phyloP scores from a whole-genome alignment of 345 rosid genomes.

The Eucalyptus cloeziana region DNA sequence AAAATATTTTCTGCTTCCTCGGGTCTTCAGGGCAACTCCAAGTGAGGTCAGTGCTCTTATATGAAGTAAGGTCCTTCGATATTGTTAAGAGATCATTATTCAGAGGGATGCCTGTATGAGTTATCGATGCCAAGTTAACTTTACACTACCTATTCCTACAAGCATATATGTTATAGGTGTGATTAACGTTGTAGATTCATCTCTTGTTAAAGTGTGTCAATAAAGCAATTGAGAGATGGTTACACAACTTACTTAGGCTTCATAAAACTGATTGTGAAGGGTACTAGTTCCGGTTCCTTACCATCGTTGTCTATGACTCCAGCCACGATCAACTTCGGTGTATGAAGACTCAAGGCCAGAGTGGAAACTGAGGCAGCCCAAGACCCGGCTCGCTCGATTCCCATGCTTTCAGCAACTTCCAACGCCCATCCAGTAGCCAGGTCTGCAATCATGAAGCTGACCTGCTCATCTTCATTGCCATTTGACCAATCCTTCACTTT shows the following conservation, averaged over 20 bases:
- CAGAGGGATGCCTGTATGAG: background rate
- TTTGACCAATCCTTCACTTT: background rate
- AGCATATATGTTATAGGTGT: background rate
- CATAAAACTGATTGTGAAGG: background rate
- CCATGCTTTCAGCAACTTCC: constrained; percentile 2
- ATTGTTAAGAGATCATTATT: background rate
- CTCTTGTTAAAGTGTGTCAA: background rate
- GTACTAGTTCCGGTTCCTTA: background rate
- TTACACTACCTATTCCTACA: background rate
- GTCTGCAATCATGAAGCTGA: constrained; percentile 4
- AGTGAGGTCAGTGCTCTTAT: background rate
- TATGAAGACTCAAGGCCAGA: background rate
- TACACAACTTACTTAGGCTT: background rate
- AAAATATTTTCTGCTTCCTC: too few relatives aligned
- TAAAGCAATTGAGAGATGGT: background rate
- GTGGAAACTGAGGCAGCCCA: background rate
- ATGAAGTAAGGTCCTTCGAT: background rate
- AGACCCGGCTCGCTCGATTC: background rate
- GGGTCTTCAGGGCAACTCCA: background rate
- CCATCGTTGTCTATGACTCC: constrained; percentile 7
- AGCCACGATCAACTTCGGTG: background rate
- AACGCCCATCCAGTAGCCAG: background rate
- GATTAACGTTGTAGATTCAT: background rate
- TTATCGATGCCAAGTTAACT: background rate
- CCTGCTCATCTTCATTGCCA: background rate